phyloP scores from a whole-genome alignment of 1,284 basidiomycete genomes.

The Irpex sp. region DNA sequence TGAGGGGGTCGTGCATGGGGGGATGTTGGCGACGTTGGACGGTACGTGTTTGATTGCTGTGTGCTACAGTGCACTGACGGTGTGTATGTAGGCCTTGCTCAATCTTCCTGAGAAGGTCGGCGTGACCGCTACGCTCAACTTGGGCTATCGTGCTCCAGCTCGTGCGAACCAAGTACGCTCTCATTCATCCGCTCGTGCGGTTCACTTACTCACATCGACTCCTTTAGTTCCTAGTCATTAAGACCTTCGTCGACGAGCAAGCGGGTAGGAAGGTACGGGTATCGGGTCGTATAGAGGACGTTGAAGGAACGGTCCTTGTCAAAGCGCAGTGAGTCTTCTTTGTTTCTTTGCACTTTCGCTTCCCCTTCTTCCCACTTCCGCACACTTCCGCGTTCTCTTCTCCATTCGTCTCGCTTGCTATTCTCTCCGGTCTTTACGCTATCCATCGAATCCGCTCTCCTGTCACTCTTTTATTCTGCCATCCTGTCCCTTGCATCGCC shows the following conservation, averaged over 20 bases:
- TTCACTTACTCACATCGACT: constrained; percentile 2
- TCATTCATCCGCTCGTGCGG: constrained; percentile 2
- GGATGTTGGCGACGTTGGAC: constrained; percentile 88
- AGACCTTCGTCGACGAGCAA: constrained; percentile 58
- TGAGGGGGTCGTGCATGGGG: constrained; percentile 93
- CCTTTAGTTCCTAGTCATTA: constrained; percentile 51
- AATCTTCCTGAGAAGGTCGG: constrained; percentile 88
- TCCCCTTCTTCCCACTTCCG: no score
- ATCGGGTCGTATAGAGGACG: constrained; percentile 68
- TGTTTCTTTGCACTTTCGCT: no score
- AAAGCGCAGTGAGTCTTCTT: constrained; percentile 60
- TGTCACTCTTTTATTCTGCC: no score
- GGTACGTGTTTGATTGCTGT: constrained; percentile 42
- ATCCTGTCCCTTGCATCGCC: no score
- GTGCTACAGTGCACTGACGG: not conserved
- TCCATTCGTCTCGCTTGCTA: no score
- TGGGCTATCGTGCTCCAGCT: constrained; percentile 80
- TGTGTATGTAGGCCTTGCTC: constrained; percentile 80
- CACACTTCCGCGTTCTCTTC: no score
- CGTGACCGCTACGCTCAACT: constrained; percentile 82
- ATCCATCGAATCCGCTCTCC: no score
- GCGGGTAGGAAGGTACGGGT: constrained; percentile 80
- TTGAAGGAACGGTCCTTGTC: constrained; percentile 76
- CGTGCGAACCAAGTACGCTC: constrained; percentile 74
- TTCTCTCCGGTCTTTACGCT: no score